phyloP scores from a whole-genome alignment of 1,284 basidiomycete species.

The Bjerkandera adusta region DNA sequence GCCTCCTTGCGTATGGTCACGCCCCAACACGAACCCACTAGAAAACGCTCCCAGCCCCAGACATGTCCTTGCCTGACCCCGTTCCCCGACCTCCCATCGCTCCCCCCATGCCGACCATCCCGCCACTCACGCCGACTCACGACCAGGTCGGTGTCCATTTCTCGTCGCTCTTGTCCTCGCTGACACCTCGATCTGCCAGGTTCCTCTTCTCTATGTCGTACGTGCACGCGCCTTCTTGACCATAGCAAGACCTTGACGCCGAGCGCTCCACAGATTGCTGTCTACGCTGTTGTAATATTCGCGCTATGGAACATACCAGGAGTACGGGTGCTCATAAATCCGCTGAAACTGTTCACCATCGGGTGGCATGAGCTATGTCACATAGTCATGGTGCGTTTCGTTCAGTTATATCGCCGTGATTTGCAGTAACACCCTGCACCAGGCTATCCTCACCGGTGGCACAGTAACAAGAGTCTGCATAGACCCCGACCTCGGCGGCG shows the following conservation, averaged over 20 bases:
- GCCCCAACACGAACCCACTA: constrained; percentile 9
- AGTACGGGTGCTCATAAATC: constrained; percentile 70
- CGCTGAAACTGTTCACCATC: constrained; percentile 80
- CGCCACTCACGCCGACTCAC: constrained; percentile 29
- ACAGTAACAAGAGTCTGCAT: constrained; percentile 74
- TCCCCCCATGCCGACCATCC: constrained; percentile 18
- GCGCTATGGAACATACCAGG: constrained; percentile 81
- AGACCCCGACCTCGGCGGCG: constrained; percentile 78
- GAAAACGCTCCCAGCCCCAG: constrained; percentile 7
- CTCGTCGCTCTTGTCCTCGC: constrained; percentile 6
- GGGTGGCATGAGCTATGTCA: constrained; percentile 86
- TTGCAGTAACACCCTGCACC: neutral
- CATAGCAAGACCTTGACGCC: constrained; percentile 1
- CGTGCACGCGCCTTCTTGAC: constrained; percentile 28
- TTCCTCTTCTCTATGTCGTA: constrained; percentile 64
- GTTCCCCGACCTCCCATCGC: constrained; percentile 28
- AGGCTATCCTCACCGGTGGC: constrained; percentile 79
- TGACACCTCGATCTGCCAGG: constrained; percentile 22
- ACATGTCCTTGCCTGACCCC: constrained; percentile 26
- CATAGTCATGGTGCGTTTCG: constrained; percentile 58
- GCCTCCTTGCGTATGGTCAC: constrained; percentile 2
- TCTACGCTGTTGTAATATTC: constrained; percentile 78
- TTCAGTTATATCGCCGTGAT: constrained; percentile 1
- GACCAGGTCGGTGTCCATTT: constrained; percentile 26
- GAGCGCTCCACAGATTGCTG: constrained; percentile 54